Base-by-base conservation (phyloP, 192 early-diverging fungal species). In the Coemansia sp. region DNA sequence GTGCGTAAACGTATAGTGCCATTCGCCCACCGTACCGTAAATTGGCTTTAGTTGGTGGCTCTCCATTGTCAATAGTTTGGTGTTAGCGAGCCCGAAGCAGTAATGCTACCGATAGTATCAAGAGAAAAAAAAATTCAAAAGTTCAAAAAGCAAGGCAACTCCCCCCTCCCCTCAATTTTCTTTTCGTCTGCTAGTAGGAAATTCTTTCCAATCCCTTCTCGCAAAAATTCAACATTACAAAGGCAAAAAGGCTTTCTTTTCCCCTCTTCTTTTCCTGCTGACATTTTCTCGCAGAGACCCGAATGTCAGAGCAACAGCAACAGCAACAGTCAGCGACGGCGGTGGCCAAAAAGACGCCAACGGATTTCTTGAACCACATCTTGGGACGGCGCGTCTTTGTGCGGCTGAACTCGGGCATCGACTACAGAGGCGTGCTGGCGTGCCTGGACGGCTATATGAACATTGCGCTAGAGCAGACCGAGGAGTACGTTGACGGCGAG, bases 401-500 rank as follows among this genome's bases (percentile, higher is more conserved):
- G 16, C 92, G 92, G 65, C 85, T 99, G 12, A 97, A 97, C 82
- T 97, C 95, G 20, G 95, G 95, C 31, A 88, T 99, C 57, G 93
- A 97, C 62, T 99, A 99, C 80, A 86, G 87, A 83, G 96, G 96
- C 21, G 85, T 90, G 10, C 81, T 97, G 42, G 91, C 94, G 14
- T 96, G 95, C 76, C 73, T 99, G 62, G 95, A 99, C 73, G 94
- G 94, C 11, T 98, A 93, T 65, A 93, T 93, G 95, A 97, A 99
- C 80, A 96, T 99, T 84, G 96, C 94, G 12, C 63, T 99, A 73
- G 96, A 97, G 81, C 87, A 95, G 61, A 96, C 95, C 6, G 90
- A 96, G 67, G 96, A 99, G 79, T 96, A 91, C 58, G 95, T 96
- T 28, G 90, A 96, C 72, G 96, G 96, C n/a, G 83, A 91, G 59